A percentile compares a stretch with the other conserved stretches of the same genome.
phyloP scores from a whole-genome alignment of 345 rosid genomes.

The Bretschneidera sinensis region DNA sequence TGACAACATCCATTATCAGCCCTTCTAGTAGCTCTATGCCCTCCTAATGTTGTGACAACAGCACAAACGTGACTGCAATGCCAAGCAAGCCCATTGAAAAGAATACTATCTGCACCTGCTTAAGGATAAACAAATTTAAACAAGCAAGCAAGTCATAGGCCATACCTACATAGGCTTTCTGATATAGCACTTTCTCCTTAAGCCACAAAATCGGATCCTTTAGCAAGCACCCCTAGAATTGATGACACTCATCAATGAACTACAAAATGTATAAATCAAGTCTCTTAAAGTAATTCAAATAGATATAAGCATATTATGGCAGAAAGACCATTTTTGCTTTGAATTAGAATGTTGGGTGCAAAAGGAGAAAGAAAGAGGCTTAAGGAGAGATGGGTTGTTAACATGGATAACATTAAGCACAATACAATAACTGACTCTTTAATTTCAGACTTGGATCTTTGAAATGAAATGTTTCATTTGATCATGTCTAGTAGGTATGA shows the following conservation, averaged over 20 bases:
- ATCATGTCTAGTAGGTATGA: no score
- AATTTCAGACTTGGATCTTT: no score
- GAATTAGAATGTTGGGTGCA: not conserved
- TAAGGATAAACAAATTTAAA: constrained; percentile 5
- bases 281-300: constrained; percentile 3
- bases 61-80: constrained; percentile 74
- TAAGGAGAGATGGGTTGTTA: not conserved
- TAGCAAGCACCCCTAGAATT: constrained; percentile 64
- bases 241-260: constrained; percentile 28
- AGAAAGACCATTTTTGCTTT: not conserved
- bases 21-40: constrained; percentile 66
- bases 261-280: constrained; percentile 19
- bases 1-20: no score
- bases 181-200: constrained; percentile 58
- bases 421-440: no score
- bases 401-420: not conserved
- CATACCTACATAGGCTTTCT: constrained; percentile 83
- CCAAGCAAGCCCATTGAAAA: constrained; percentile 10
- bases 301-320: constrained; percentile 1
- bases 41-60: constrained; percentile 86
- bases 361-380: no score
- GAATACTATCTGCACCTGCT: not conserved
- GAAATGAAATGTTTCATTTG: no score
- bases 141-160: constrained; percentile 1
- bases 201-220: constrained; percentile 62